These are phyloP conservation scores for Coemansia sp. DNA, from an alignment of 192 early-diverging fungal genomes.

Conservation along the genomic window DNA sequence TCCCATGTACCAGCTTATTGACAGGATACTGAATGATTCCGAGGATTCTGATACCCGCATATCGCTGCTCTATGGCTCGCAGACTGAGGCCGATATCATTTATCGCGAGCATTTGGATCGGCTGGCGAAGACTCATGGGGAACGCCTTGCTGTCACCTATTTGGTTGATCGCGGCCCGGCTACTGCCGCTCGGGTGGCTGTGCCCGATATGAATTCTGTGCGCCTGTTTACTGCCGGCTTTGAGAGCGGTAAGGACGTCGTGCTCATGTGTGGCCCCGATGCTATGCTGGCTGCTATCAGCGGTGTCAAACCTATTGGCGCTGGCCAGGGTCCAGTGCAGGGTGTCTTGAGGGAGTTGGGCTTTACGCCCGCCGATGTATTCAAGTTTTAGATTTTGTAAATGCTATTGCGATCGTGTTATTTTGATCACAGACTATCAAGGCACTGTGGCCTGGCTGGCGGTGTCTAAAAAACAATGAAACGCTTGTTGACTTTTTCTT, in stretches of 20 bases:
- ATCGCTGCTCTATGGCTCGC: slow-evolving; percentile 33
- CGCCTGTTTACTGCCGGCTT: slow-evolving; percentile 41
- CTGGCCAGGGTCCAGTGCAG: slow-evolving; percentile 58
- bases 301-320: slow-evolving; percentile 53
- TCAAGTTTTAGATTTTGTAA: slow-evolving; percentile 56
- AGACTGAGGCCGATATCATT: slow-evolving; percentile 55
- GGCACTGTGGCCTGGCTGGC: too few species aligned
- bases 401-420: too few species aligned
- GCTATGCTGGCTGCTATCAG: slow-evolving; percentile 61
- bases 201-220: slow-evolving; percentile 16
- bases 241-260: slow-evolving; percentile 24
- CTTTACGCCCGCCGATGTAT: slow-evolving; percentile 55
- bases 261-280: slow-evolving; percentile 69
- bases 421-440: too few species aligned
- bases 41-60: slow-evolving; percentile 39
- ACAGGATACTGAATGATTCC: slow-evolving; percentile 48
- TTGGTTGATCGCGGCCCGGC: slow-evolving; percentile 48
- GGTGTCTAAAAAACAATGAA: too few species aligned
- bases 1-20: slow-evolving; percentile 67
- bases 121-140: slow-evolving; percentile 38
- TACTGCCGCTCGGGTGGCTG: neutral
- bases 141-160: slow-evolving; percentile 54
- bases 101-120: slow-evolving; percentile 57
- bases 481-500: too few species aligned
- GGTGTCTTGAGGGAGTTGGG: slow-evolving; percentile 59